Evolutionary conservation across 805 yeast genomes (phyloP), one percentile per base, ranked within the genome.

Genomic region (Candida rishiriensis): DNA sequence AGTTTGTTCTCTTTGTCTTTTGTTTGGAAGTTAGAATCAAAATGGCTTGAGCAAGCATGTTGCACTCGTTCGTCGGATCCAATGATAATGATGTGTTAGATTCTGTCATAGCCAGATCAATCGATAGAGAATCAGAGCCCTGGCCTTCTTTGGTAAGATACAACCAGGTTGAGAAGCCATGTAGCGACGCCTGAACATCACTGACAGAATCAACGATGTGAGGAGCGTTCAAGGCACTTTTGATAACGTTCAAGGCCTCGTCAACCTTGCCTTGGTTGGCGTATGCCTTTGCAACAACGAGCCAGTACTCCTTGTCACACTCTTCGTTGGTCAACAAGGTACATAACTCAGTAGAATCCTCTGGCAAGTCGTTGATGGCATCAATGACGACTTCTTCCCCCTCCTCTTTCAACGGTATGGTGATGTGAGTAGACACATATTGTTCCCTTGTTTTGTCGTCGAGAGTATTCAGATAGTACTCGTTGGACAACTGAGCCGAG

Each of bases 351-450:
- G 79, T 74, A 4, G 96, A 87, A 61, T 91, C 96, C 17, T 87
- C 96, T 4, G 96, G 95, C 44, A 89, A 71, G 58, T 91, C 98
- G 31, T 81, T 80, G 41, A 76, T 76, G 47, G 85, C 73, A 57
- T 89, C 91, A 53, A 93, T 78, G 41, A 88, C 84, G 50, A 91
- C 96, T 49, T 88, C 85, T 66, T 89, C 96, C 55, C 84, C 86
- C 46, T 83, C 81, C 44, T 76, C 84, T 50, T 73, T 74, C 59
- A 88, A 69, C 36, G 96, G 97, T 57, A 91, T 84, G 11, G 66
- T 52, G 13, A 64, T 57, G 37, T 55, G 60, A 13, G 50, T 51
- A 10, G 63, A 50, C 1, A 54, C 46, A 38, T 50, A 60, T 14
- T 48, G 46, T 21, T 62, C 63, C 31, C 50, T 53, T 10, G 51